Conservation (phyloP, 2,329 filamentous ascomycete genomes). For the Camptophora hylomeconis region DNA sequence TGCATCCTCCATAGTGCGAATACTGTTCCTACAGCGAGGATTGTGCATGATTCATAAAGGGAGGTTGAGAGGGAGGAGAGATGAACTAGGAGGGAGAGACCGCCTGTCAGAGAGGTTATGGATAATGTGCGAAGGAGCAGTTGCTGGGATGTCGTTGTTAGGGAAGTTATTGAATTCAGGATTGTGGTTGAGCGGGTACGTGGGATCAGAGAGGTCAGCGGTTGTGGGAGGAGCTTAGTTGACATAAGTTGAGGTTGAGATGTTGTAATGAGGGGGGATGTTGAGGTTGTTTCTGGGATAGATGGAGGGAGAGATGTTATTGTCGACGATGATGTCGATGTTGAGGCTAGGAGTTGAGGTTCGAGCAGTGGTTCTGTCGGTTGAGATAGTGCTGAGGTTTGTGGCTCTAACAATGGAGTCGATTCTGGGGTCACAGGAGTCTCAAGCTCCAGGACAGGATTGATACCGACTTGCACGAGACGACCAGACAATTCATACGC, state of each 20-base stretch:
- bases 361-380: slow-evolving; percentile 2
- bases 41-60: slow-evolving; percentile 44
- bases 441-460: slow-evolving; percentile 6
- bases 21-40: slow-evolving; percentile 46
- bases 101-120: slow-evolving; percentile 44
- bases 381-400: slow-evolving; percentile 1
- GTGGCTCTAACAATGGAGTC: slow-evolving; percentile 5
- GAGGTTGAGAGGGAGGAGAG: slow-evolving; percentile 38
- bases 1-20: slow-evolving; percentile 46
- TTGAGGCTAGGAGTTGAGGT: slow-evolving; percentile 2
- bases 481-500: slow-evolving; percentile 74
- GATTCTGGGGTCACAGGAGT: slow-evolving; percentile 2
- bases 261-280: neutral
- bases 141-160: slow-evolving; percentile 60
- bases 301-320: slow-evolving; percentile 1
- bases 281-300: slow-evolving; percentile 4
- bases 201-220: slow-evolving; percentile 68
- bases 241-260: slow-evolving; percentile 7
- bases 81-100: slow-evolving; percentile 43
- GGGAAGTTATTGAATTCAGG: slow-evolving; percentile 52
- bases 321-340: slow-evolving; percentile 2
- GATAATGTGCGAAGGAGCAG: slow-evolving; percentile 64
- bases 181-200: slow-evolving; percentile 55
- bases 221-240: slow-evolving; percentile 16
- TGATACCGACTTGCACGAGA: slow-evolving; percentile 49